Percentiles rank a stretch among this genome's conserved stretches.
Evolutionary conservation across 768 basidiomycete genomes (phyloP).

Genomic region (Xerocomellus intermedius): DNA sequence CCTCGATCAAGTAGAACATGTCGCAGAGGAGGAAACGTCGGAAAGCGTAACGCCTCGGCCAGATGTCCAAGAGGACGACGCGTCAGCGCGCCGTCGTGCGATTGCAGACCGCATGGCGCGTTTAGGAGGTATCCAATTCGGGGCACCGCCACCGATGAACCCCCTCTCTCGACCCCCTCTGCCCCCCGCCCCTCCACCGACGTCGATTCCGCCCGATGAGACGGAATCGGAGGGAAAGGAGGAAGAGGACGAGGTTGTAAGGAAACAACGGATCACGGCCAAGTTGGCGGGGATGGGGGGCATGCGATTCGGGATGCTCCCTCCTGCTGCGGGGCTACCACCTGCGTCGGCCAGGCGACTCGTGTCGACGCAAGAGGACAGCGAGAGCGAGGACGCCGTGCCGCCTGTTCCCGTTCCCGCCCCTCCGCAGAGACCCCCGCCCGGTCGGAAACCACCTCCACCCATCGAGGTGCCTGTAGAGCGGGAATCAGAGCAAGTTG

Average conservation of each 20-base stretch:
- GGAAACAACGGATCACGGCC: conserved; percentile 53
- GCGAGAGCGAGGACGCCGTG: conserved; percentile 27
- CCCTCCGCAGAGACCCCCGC: conserved; percentile 30
- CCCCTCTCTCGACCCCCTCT: conserved; percentile 39
- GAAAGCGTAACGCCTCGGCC: conserved; percentile 10
- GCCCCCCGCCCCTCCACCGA: conserved; percentile 37
- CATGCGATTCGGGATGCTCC: conserved; percentile 56
- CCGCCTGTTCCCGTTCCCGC: conserved; percentile 33
- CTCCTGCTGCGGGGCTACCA: conserved; percentile 23
- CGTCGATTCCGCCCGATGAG: conserved; percentile 30
- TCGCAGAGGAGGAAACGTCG: conserved; percentile 13
- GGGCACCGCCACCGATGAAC: conserved; percentile 52
- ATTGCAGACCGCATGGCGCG: conserved; percentile 96
- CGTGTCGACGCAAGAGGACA: conserved; percentile 25
- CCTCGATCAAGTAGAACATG: not conserved
- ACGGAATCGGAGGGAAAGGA: conserved; percentile 18
- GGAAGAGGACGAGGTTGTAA: conserved; percentile 53
- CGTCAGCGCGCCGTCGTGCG: conserved; percentile 57
- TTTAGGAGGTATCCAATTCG: conserved; percentile 82
- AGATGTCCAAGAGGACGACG: conserved; percentile 40
- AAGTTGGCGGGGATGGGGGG: conserved; percentile 56
- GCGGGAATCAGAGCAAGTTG: conserved; percentile 29
- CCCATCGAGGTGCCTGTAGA: conserved; percentile 8
- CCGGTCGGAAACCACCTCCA: conserved; percentile 33
- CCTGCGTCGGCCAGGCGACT: conserved; percentile 16